A percentile compares a stretch with the other conserved stretches of the same genome.
Evolutionary conservation across 2,329 filamentous ascomycete genomes (phyloP).

Genomic region (Myotisia sp.): DNA sequence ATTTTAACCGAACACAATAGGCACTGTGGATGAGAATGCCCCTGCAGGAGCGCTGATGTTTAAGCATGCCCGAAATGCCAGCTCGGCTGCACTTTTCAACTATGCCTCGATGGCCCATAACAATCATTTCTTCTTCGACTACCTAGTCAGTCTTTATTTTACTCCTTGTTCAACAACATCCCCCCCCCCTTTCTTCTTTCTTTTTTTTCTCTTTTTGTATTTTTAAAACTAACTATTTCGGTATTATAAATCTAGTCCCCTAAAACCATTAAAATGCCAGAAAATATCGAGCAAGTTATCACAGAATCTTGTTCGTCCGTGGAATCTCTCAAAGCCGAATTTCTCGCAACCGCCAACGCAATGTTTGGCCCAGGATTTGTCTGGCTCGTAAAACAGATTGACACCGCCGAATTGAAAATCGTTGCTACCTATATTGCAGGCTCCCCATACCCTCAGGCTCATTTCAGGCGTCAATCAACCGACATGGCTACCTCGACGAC

Average conservation of each 20-base stretch:
- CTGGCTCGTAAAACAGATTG: slow-evolving; percentile 62
- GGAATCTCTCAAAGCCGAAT: slow-evolving; percentile 65
- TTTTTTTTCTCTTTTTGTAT: slow-evolving; percentile 1
- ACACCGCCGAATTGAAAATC: slow-evolving; percentile 45
- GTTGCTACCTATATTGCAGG: slow-evolving; percentile 85
- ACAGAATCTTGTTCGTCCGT: slow-evolving; percentile 63
- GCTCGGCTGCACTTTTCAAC: slow-evolving; percentile 74
- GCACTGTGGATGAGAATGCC: slow-evolving; percentile 48
- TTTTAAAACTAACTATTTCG: too few species aligned
- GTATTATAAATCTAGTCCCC: slow-evolving; percentile 26
- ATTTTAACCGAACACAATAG: slow-evolving; percentile 27
- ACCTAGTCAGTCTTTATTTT: slow-evolving; percentile 24
- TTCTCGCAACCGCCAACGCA: slow-evolving; percentile 63
- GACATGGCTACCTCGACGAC: slow-evolving; percentile 32
- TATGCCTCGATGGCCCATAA: slow-evolving; percentile 93
- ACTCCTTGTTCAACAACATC: too few species aligned
- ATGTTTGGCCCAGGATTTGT: slow-evolving; percentile 98
- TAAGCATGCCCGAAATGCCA: slow-evolving; percentile 63
- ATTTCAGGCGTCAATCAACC: slow-evolving; percentile 54
- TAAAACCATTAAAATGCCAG: slow-evolving; percentile 39
- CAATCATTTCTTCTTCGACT: slow-evolving; percentile 48
- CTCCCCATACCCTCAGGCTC: slow-evolving; percentile 70
- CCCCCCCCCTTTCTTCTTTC: slow-evolving; percentile 29
- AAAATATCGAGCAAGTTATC: slow-evolving; percentile 45
- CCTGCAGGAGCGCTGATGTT: slow-evolving; percentile 55